A percentile compares a stretch with the other conserved stretches of the same genome.
Conservation (phyloP, 2,329 filamentous ascomycete genomes). For the Periconia digitata region DNA sequence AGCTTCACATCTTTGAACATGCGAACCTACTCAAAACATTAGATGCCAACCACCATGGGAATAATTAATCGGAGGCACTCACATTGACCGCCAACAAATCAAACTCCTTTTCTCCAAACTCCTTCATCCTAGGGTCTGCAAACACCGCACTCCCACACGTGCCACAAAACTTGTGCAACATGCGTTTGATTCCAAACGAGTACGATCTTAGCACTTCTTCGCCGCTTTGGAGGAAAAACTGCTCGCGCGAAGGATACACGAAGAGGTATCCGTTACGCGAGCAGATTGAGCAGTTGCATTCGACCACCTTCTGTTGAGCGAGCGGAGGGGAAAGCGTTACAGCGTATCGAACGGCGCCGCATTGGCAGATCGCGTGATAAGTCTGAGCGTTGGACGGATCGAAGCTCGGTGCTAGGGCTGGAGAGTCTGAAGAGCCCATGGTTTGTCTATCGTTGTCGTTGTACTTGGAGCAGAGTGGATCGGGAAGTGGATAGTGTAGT, state of each 20-base stretch:
- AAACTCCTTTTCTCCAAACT: conserved; percentile 16
- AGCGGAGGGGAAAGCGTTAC: conserved; percentile 54
- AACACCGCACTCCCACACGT: conserved; percentile 32
- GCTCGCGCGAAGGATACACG: conserved; percentile 36
- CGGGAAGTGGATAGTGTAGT: neutral
- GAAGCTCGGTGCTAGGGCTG: conserved; percentile 15
- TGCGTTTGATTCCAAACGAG: conserved; percentile 26
- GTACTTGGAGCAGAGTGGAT: neutral
- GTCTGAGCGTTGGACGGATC: conserved; percentile 30
- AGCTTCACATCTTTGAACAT: conserved; percentile 33
- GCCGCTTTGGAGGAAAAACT: conserved; percentile 28
- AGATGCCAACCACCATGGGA: conserved; percentile 1
- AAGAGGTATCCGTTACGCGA: conserved; percentile 54
- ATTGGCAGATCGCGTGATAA: conserved; percentile 57
- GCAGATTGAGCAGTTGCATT: conserved; percentile 60
- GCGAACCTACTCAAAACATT: conserved; percentile 15
- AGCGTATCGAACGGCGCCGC: conserved; percentile 54
- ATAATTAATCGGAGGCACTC: conserved; percentile 6
- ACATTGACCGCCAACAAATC: conserved; percentile 34
- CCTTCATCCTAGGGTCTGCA: conserved; percentile 27
- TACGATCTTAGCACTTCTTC: conserved; percentile 24
- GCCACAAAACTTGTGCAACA: conserved; percentile 30
- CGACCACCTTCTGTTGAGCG: conserved; percentile 48
- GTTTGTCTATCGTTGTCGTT: conserved; percentile 2
- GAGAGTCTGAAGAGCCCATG: conserved; percentile 15